Evolutionary conservation across 352 stramenopile species (phyloP), one percentile per base, ranked within the genome.

Genomic region (Phytophthora capsici): DNA sequence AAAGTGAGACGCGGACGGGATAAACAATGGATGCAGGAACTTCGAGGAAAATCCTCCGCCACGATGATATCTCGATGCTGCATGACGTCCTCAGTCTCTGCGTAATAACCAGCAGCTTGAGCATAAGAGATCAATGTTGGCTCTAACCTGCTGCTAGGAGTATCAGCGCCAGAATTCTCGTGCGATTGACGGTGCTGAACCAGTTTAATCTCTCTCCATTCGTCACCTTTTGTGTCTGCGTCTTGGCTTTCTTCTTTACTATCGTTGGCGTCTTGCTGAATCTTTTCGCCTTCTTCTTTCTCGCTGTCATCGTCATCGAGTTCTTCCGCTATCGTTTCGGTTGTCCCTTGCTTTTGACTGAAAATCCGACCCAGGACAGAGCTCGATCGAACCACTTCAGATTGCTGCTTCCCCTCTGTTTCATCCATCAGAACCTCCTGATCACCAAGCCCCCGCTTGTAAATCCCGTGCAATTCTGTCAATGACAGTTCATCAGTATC

Each of bases 361-460:
- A 89, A 62, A 23, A 89, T 75, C 4, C 66, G 67, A 1, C 73
- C 79, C 71, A 86, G 78, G 14, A 81, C 63, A 13, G 73, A 85
- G 45, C 76, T 54, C 9, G 53, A 52, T 19, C 34, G 56, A 30
- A 19, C 25, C 13, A 52, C 14, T 57, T 28, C 26, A 25, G 19
- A 23, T 14, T 52, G 58, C 10, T 50, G 52, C 9, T 77, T 66
- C 13, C 58, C 55, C 19, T 79, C 67, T 23, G 57, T 36, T 8
- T 83, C 78, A 36, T 90, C 40, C 43, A 91, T 61, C 12, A 78
- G 57, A 19, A 89, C 77, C 60, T 78, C 71, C 53, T 95, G 86
- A 36, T 94, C 86, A 4, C 86, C 86, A 14, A 94, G 69, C 2
- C 86, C 86, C 28, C 82, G 80, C 36, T 92, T 94, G 70, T 94